Evolutionary conservation across 2,329 filamentous ascomycete genomes (phyloP), one percentile per base, ranked within the genome.

Genomic region (Lasiodiplodia sp.): DNA sequence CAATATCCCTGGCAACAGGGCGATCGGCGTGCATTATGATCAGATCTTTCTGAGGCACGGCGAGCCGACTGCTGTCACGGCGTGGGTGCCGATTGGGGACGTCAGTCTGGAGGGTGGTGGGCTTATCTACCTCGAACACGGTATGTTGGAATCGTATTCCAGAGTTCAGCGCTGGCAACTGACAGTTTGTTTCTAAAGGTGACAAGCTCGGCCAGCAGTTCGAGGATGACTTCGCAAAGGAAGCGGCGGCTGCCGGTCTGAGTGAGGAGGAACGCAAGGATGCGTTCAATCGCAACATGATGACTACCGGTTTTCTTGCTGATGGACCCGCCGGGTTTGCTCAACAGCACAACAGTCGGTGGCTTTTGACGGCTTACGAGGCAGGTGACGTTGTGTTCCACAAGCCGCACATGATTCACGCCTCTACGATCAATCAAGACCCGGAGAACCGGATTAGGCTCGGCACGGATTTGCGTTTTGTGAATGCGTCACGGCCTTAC

Each of bases 11-110:
- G 82, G 82, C 0, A 87, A 85, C 62, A 85, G 86, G 70, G 85
- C 86, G 0, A 88, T 88, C 69, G 86, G 87, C 0, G 87, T 89
- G 3, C 87, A 89, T 69, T 88, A 88, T 71, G 87, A 89, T 72
- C 86, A 88, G 76, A 87, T 85, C 25, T 88, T 88, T 71, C 74
- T 88, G 60, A 75, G 86, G 1, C 74, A 87, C 72, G 87, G 86
- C 0, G 86, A 87, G 62, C 82, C 84, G 1, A 87, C 85, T 0
- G 83, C 81, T 34, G 76, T 88, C 0, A 88, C 87, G 4, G 86
- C 85, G 0, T 89, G 87, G 87, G 83, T 88, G 0, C 84, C 86
- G 0, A 86, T 88, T 70, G 86, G 85, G 0, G 84, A 87, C 73
- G 74, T 88, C 4, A 79, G 81, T 21, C 66, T 88, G 6, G 82